A percentile compares a stretch with the other conserved stretches of the same genome.
These are phyloP conservation scores for Fusarium burgessii DNA, from an alignment of 2,329 filamentous ascomycete genomes.

Conservation along the genomic window DNA sequence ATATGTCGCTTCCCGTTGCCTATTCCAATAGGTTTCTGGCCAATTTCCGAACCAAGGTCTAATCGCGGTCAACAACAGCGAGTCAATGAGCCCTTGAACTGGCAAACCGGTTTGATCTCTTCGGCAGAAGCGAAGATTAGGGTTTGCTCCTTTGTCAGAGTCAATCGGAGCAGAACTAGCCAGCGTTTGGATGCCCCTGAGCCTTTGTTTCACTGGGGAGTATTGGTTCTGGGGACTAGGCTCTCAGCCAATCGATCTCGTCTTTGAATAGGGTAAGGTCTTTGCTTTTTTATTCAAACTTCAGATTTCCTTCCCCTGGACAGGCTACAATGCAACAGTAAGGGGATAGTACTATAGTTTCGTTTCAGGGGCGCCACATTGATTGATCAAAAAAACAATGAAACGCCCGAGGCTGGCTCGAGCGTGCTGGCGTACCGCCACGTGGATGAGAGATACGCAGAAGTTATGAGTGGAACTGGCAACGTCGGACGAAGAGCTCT, in stretches of 20 bases:
- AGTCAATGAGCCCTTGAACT: slow-evolving; percentile 5
- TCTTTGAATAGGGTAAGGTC: slow-evolving; percentile 41
- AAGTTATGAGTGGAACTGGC: slow-evolving; percentile 8
- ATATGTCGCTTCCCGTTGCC: slow-evolving; percentile 36
- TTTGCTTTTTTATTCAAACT: slow-evolving; percentile 42
- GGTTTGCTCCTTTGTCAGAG: slow-evolving; percentile 31
- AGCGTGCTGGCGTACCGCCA: slow-evolving; percentile 37
- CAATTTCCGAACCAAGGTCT: slow-evolving; percentile 27
- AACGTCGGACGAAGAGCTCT: slow-evolving; percentile 22
- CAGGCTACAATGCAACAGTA: background rate
- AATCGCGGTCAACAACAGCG: slow-evolving; percentile 19
- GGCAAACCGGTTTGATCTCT: slow-evolving; percentile 2
- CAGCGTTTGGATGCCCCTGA: slow-evolving; percentile 31
- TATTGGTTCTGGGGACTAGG: slow-evolving; percentile 34
- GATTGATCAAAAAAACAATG: slow-evolving; percentile 27
- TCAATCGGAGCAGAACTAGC: slow-evolving; percentile 23
- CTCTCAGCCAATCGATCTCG: slow-evolving; percentile 40
- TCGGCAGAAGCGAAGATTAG: slow-evolving; percentile 11
- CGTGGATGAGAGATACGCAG: slow-evolving; percentile 38
- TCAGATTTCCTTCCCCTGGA: slow-evolving; percentile 16
- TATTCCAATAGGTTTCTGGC: slow-evolving; percentile 24
- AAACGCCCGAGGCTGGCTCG: slow-evolving; percentile 29
- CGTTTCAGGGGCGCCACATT: slow-evolving; percentile 30
- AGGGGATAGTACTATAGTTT: slow-evolving; percentile 9
- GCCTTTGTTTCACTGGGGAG: slow-evolving; percentile 43